Percentiles rank a stretch among this genome's conserved stretches.
phyloP scores from a whole-genome alignment of 2,329 filamentous ascomycete genomes.

The Tolypocladium capitatum region DNA sequence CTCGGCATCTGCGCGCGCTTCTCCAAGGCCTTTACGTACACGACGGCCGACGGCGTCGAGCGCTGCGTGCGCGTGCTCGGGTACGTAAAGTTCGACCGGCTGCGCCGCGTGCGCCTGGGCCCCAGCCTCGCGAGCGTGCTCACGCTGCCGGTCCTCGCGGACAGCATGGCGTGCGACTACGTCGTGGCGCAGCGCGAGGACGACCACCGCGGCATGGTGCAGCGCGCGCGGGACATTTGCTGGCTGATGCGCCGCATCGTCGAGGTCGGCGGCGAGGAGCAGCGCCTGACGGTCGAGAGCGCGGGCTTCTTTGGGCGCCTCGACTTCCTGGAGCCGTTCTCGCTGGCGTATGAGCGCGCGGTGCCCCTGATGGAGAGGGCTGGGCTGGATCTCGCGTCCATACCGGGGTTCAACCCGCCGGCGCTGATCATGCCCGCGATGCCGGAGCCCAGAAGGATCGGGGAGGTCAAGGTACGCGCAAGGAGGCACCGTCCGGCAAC shows the following conservation, averaged over 20 bases:
- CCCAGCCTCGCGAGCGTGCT: constrained; percentile 13
- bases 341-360: constrained; percentile 13
- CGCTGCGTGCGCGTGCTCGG: constrained; percentile 24
- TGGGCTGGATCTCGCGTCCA: neutral
- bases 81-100: constrained; percentile 15
- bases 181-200: constrained; percentile 10
- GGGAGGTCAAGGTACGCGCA: no score
- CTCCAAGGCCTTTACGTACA: constrained; percentile 23
- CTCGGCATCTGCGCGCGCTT: constrained; percentile 12
- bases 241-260: constrained; percentile 22
- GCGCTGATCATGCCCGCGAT: neutral
- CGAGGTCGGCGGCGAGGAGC: constrained; percentile 6
- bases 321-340: constrained; percentile 19
- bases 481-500: neutral
- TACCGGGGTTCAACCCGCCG: neutral
- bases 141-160: constrained; percentile 20
- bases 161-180: constrained; percentile 21
- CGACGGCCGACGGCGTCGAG: constrained; percentile 13
- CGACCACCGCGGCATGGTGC: constrained; percentile 5
- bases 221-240: constrained; percentile 16
- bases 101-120: constrained; percentile 11
- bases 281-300: constrained; percentile 8
- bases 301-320: constrained; percentile 9
- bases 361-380: constrained; percentile 6
- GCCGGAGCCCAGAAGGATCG: neutral